These are phyloP conservation scores for Fonsecaea nubica DNA, from an alignment of 2,329 filamentous ascomycete species.

Conservation along the genomic window DNA sequence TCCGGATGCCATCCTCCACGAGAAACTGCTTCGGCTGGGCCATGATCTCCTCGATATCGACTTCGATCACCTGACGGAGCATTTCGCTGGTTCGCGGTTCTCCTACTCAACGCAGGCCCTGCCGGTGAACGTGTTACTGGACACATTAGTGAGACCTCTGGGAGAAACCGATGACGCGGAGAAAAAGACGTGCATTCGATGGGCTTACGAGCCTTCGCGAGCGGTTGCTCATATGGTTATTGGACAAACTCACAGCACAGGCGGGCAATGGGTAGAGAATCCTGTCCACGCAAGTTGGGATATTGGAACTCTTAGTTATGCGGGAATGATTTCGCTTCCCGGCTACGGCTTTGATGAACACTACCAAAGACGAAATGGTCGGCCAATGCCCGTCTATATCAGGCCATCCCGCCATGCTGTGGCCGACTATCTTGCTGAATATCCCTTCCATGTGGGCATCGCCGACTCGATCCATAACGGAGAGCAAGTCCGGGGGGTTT, in stretches of 20 bases:
- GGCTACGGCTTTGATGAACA: conserved; percentile 65
- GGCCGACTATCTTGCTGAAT: conserved; percentile 61
- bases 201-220: conserved; percentile 59
- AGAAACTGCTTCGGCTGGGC: conserved; percentile 57
- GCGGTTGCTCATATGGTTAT: conserved; percentile 62
- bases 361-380: conserved; percentile 51
- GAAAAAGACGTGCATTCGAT: conserved; percentile 59
- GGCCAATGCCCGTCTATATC: conserved; percentile 58
- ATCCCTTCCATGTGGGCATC: conserved; percentile 62
- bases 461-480: conserved; percentile 54
- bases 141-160: conserved; percentile 65
- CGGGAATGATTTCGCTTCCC: conserved; percentile 66
- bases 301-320: conserved; percentile 67
- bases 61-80: conserved; percentile 59
- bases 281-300: conserved; percentile 60
- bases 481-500: conserved; percentile 52
- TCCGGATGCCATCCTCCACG: conserved; percentile 63
- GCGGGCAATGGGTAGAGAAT: conserved; percentile 67
- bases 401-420: conserved; percentile 62
- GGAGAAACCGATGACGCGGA: conserved; percentile 63
- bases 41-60: conserved; percentile 56
- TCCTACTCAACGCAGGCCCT: conserved; percentile 68
- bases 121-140: conserved; percentile 65
- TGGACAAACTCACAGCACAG: conserved; percentile 58
- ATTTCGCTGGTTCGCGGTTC: conserved; percentile 63